Base-by-base conservation (phyloP, 768 basidiomycete species). In the Rossbeevera mucosa region DNA sequence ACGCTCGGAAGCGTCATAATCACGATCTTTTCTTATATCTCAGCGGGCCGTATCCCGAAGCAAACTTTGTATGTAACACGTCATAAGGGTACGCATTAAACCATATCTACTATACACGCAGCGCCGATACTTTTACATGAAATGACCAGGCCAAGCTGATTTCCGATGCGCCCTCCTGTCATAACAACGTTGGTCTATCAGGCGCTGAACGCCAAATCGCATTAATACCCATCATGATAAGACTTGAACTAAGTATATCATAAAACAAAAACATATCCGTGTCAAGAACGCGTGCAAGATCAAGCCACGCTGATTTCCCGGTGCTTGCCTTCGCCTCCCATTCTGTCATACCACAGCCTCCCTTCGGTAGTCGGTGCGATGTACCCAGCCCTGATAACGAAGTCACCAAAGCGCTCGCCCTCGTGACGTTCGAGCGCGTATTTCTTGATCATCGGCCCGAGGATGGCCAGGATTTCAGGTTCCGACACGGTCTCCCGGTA, bases 381-480 rank as follows among this genome's bases (percentile, higher is more conserved):
- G 63, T 94, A 93, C 41, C 94, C 93, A 22, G 83, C 87, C 44
- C 95, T 80, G 56, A 99, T 88, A 28, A 91, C 91, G 68, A 89
- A 99, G 70, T 98, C 96, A 28, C 96, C 96, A 63, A 99, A 98
- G 51, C 76, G 85, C 71, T 99, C 96, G 26, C 91, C 93, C 8
- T 90, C 85, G 4, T 76, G 72, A 43, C 95, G 78, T 69, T 97
- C 94, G 24, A 88, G 74, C 0, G 95, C 92, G 66, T 93, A 99
- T 52, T 80, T 77, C 71, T 91, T 93, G 79, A 99, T 95, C 90
- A 99, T 94, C 0, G 94, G 94, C 51, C 68, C 61, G 21, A 99
- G 81, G 57, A 94, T 94, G 5, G 84, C 84, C 48, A 99, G 73
- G 50, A 96, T 96, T 69, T 96, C 93, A 7, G 85, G 88, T 68